These are phyloP conservation scores for Solanum microdontum DNA, from an alignment of 257 asterid genomes.

Conservation along the genomic window DNA sequence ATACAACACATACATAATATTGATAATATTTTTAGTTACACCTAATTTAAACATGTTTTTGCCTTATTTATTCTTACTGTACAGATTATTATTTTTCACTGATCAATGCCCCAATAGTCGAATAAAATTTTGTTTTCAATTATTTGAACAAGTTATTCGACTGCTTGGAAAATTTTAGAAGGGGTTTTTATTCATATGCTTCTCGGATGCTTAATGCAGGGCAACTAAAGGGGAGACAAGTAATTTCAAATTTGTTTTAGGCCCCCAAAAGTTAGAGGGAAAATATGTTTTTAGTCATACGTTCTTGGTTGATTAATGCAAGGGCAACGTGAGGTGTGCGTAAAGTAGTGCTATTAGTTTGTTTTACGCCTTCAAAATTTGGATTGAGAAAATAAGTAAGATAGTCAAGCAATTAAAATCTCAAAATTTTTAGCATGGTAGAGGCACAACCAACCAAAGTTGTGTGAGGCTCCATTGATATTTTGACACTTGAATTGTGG, in stretches of 20 bases:
- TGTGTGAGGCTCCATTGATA: too few species aligned
- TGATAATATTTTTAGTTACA: not conserved
- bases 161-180: not conserved
- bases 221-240: not conserved
- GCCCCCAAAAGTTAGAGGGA: not conserved
- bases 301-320: not conserved
- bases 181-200: not conserved
- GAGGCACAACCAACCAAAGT: too few species aligned
- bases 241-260: not conserved
- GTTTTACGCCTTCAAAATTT: not conserved
- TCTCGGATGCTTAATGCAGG: not conserved
- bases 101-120: not conserved
- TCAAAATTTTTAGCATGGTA: too few species aligned
- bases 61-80: slow-evolving; percentile 14
- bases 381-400: too few species aligned
- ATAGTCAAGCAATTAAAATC: not conserved
- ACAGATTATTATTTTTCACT: slow-evolving; percentile 1
- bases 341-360: not conserved
- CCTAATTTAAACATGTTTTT: not conserved
- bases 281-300: not conserved
- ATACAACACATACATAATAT: not conserved
- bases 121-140: not conserved
- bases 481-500: too few species aligned
- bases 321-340: not conserved
- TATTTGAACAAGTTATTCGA: not conserved